Evolutionary conservation across 75 land plant species (phyloP), one percentile per base, ranked within the genome.

Genomic region (Ceratopteris richardii): DNA sequence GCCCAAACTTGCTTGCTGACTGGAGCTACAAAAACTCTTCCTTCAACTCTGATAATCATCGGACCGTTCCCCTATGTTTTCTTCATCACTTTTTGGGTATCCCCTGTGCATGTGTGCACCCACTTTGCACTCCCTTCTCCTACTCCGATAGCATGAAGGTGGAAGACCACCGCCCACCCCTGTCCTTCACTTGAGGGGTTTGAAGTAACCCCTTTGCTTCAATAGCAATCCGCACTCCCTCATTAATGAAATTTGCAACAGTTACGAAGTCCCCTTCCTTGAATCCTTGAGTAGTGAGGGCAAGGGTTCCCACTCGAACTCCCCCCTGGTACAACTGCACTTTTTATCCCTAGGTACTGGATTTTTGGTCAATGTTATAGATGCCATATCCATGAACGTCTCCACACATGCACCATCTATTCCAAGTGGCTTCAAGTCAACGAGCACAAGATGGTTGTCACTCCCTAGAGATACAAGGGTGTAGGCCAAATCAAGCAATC

Each of bases 381-480:
- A 90, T 36, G 85, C 77, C 69, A 74, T 51, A 61, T 90, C 96
- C 66, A 90, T 70, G 53, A 90, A 74, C 56, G 81, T 90, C 72
- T 90, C 96, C 50, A 71, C 91, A 9, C 96, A 70, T 44, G 96
- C 96, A 51, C 96, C 96, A 75, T 90, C 96, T 31, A 84, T 65
- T 37, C 83, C 96, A n/a, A n/a, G n/a, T n/a, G 52, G 36, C 61
- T 82, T 88, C 46, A 91, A 59, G 63, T 91, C 88, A 47, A 91
- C 97, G 55, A 91, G 66, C 42, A 91, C 97, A 39, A 91, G 56
- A 73, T 91, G 97, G 58, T 84, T 88, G 21, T 88, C 95, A 44
- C 94, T 90, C 61, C 96, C 96, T 37, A 93, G 93, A 50, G 96
- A 90, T 39, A 90, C 96, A 65, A 91, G 82, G 2, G 88, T 89